Evolutionary conservation across 352 stramenopile genomes (phyloP), one percentile per base, ranked within the genome.

Genomic region (Phytophthora ramorum): DNA sequence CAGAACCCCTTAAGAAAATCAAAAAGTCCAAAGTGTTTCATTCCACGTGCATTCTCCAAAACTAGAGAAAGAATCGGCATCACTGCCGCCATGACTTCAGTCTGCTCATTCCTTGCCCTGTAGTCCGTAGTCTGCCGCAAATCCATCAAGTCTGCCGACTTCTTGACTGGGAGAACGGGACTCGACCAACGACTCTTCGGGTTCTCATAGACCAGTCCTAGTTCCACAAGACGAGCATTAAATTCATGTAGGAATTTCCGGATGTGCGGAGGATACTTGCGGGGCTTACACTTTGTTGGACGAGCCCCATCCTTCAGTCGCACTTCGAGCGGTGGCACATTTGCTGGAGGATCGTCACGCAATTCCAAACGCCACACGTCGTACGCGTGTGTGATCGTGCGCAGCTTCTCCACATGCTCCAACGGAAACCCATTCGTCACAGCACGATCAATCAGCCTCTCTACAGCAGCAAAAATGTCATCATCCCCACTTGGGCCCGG

Each of bases 111-210:
- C 0, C 34, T 14, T 9, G 10, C 30, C 45, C 46, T 30, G 22
- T 63, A 63, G 45, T 63, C 46, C 4, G 38, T 47, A 2, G 43
- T 56, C 20, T 63, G 55, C 3, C 55, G 55, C 17, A 63, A 2
- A 7, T 46, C 35, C 19, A 30, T 48, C 3, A 43, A 3, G 30
- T 34, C 44, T 8, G 30, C 32, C 14, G 43, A 47, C 22, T 63
- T 63, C 22, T 46, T 46, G 1, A 63, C 44, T 48, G 55, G 55
- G 4, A 55, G 7, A 2, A 32, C 55, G 22, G 32, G 55, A 12
- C 43, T 43, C 10, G 32, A 32, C 32, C 55, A 56, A 17, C 55
- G 32, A 28, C 45, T 56, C 10, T n/a, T n/a, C n/a, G n/a, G n/a
- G n/a, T n/a, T n/a, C n/a, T n/a, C n/a, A n/a, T n/a, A n/a, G n/a